These are phyloP conservation scores for Apocynum venetum DNA, from an alignment of 257 asterid genomes.

Conservation along the genomic window DNA sequence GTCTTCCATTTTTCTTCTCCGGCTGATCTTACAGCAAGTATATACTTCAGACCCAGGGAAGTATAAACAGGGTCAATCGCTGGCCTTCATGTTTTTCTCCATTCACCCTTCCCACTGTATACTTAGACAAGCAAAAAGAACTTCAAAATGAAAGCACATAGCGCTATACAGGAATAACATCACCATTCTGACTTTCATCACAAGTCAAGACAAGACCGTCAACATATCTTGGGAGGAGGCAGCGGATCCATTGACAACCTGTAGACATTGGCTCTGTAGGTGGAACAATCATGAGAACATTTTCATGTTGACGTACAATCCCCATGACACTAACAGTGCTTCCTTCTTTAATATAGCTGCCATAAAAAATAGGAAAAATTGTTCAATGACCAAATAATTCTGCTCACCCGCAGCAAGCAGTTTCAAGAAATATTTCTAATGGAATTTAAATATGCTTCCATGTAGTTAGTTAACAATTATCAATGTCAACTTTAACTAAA, in stretches of 20 bases:
- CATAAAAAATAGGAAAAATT: background rate
- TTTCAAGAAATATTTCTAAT: background rate
- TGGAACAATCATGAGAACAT: conserved; percentile 57
- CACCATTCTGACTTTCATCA: conserved; percentile 31
- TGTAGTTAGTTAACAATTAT: background rate
- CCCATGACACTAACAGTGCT: conserved; percentile 62
- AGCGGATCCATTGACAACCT: conserved; percentile 41
- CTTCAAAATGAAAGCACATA: background rate
- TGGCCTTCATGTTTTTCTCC: conserved; percentile 7
- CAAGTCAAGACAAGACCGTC: conserved; percentile 42
- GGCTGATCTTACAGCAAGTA: background rate
- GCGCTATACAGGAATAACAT: conserved; percentile 53
- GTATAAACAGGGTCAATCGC: conserved; percentile 8
- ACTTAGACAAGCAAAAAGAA: conserved; percentile 6
- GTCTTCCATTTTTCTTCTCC: conserved; percentile 11
- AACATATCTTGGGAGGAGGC: conserved; percentile 38
- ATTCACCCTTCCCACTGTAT: conserved; percentile 11
- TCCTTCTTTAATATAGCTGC: conserved; percentile 63
- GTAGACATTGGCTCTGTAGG: conserved; percentile 49
- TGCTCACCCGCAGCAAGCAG: background rate
- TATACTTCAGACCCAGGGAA: conserved; percentile 3
- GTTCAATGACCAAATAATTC: background rate
- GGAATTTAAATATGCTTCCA: background rate
- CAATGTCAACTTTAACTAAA: background rate
- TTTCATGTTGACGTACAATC: conserved; percentile 44